Evolutionary conservation across 441 rosid species (phyloP), one percentile per base, ranked within the genome.

Genomic region (Adansonia madagascariensis): DNA sequence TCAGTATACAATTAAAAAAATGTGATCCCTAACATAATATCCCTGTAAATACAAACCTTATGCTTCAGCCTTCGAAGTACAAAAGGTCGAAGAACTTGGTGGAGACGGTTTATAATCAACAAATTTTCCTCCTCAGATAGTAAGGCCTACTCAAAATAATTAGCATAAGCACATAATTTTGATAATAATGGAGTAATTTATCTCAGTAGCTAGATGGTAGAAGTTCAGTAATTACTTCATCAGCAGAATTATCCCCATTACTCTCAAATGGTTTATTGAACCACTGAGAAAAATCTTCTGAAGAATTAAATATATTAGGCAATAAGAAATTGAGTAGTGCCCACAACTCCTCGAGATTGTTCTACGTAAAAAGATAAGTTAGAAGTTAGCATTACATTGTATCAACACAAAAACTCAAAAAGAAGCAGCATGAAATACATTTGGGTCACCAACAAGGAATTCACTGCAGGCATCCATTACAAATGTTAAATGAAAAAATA

Each of bases 211-310:
- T 72, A 60, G 59, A 71, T 74, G 75, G 74, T 14, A 44, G 55
- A 79, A 77, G 63, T 77, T 53, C 35, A 79, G 74, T 49, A 74
- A 90, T 87, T 84, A 91, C 98, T 89, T 91, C 89, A 76, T 94
- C 98, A 22, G 93, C 88, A 79, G 98, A 89, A 88, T 47, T 91
- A 84, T 94, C 98, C 75, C 95, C 97, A 82, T 85, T 94, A 79
- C 97, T 79, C 90, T 93, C 87, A 86, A 94, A 93, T 77, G 98
- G 98, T 85, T 93, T 93, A 88, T 94, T 94, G 85, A 94, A 94
- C 98, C 98, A 94, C 78, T 94, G 98, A 84, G 97, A 92, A 82
- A 94, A 94, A 83, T 94, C 98, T 78, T 94, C 98, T 14, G 98
- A 91, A 47, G 98, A 91, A 85, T 93, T 94, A 84, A 94, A 94